Evolutionary conservation across 1,284 basidiomycete species (phyloP), one percentile per base, ranked within the genome.

Genomic region (Moesziomyces sp.): DNA sequence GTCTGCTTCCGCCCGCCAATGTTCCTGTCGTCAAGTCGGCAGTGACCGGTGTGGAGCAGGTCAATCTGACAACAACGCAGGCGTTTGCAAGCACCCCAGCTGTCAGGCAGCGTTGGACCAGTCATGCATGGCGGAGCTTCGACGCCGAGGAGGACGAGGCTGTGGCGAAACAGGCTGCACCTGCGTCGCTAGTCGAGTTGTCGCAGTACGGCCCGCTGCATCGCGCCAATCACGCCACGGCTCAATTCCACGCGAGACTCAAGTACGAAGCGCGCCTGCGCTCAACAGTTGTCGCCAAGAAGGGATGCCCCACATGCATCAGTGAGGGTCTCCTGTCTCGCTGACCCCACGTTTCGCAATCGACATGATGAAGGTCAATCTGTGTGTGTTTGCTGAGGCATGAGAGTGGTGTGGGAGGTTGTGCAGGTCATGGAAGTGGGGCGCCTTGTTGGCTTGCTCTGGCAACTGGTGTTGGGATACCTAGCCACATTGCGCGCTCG

Each of bases 401-500:
- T 47, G 47, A 8, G 23, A 42, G 40, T 45, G 30, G 34, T 46
- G 26, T 30, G 16, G 10, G n/a, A 34, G 18, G 23, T 38, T 14
- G n/a, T 26, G 23, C 16, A 18, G 16, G 35, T 44, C 38, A 69
- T 2, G 58, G 52, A 8, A 38, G 40, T 5, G 23, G 6, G 19
- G 26, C 48, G 24, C 54, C 61, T 26, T 61, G 35, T 0, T 53
- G 53, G 49, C 46, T 57, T 14, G 63, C 63, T 30, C 42, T 19
- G n/a, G 55, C 69, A 21, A 55, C 55, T 5, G 70, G 71, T 1
- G 65, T 74, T n/a, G 61, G 51, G 3, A 38, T 26, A 5, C 70
- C 73, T 10, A 52, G 19, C 79, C 79, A 81, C 65, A 71, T 76
- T 0, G 76, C 64, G n/a, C 59, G 48, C 35, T 81, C 79, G 5